phyloP scores from a whole-genome alignment of 768 basidiomycete genomes.

The Amanita molliuscula region DNA sequence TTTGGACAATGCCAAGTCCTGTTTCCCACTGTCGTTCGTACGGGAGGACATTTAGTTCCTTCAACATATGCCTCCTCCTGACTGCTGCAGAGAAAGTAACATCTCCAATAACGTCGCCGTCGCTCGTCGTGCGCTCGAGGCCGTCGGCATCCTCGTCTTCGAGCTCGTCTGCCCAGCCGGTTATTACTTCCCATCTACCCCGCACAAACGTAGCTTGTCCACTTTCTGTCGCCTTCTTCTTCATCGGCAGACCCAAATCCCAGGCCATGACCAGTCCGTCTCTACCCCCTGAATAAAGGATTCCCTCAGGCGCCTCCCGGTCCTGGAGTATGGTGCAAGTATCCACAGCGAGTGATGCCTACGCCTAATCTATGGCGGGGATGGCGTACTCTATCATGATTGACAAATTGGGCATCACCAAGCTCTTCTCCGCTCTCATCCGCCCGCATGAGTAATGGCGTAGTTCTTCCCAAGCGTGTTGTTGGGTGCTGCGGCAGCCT shows the following conservation, averaged over 20 bases:
- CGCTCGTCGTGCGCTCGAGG: conserved; percentile 42
- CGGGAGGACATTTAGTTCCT: conserved; percentile 31
- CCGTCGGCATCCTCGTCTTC: conserved; percentile 57
- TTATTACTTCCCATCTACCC: conserved; percentile 69
- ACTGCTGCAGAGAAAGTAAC: conserved; percentile 26
- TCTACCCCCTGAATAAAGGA: conserved; percentile 82
- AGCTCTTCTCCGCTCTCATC: neutral
- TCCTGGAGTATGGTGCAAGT: conserved; percentile 69
- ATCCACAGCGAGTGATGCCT: conserved; percentile 81
- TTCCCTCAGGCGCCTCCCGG: conserved; percentile 63
- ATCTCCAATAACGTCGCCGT: conserved; percentile 72
- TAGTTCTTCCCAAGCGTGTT: conserved; percentile 42
- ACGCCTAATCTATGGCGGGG: conserved; percentile 86
- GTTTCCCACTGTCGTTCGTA: conserved; percentile 76
- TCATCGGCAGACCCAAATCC: conserved; percentile 71
- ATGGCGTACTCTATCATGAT: conserved; percentile 21
- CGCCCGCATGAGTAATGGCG: neutral
- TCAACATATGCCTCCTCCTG: conserved; percentile 25
- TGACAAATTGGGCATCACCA: neutral
- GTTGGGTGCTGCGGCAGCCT: conserved; percentile 59
- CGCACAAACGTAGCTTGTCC: conserved; percentile 13
- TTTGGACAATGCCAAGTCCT: conserved; percentile 42
- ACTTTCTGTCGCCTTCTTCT: conserved; percentile 24
- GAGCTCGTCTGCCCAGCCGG: conserved; percentile 71
- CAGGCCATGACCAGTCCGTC: conserved; percentile 85